Evolutionary conservation across 164 flowering plant species (phyloP).

Genomic region (Paratinospora sagittata): DNA sequence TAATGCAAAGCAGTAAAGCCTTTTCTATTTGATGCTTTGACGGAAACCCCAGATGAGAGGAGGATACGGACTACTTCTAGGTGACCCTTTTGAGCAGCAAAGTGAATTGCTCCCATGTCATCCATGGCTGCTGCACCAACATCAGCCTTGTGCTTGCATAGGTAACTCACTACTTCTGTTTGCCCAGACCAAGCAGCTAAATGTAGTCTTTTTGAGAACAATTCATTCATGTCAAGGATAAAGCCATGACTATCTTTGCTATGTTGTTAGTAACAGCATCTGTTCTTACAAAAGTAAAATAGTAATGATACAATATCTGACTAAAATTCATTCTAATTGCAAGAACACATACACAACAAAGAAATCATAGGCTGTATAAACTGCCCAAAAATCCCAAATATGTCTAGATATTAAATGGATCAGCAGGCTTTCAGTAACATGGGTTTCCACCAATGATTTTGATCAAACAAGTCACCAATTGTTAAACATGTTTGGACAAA

Average conservation of each 20-base stretch:
- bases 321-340: background rate
- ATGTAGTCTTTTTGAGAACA: constrained; percentile 52
- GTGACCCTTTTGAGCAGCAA: constrained; percentile 94
- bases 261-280: background rate
- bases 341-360: too few species aligned
- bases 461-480: too few species aligned
- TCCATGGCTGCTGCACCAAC: constrained; percentile 95
- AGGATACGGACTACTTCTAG: constrained; percentile 62
- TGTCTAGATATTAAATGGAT: too few species aligned
- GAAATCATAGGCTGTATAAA: too few species aligned
- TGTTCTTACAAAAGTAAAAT: background rate
- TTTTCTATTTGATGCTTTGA: constrained; percentile 69
- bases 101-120: constrained; percentile 96
- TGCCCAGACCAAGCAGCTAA: constrained; percentile 97
- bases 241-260: background rate
- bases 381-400: too few species aligned
- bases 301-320: background rate
- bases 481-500: too few species aligned
- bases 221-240: constrained; percentile 47
- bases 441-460: too few species aligned
- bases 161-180: constrained; percentile 57
- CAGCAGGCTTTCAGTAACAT: too few species aligned
- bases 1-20: constrained; percentile 89
- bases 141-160: constrained; percentile 89
- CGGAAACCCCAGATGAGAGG: constrained; percentile 58